Evolutionary conservation across 2,329 filamentous ascomycete species (phyloP), one percentile per base, ranked within the genome.

Genomic region (Alternaria consortialis): DNA sequence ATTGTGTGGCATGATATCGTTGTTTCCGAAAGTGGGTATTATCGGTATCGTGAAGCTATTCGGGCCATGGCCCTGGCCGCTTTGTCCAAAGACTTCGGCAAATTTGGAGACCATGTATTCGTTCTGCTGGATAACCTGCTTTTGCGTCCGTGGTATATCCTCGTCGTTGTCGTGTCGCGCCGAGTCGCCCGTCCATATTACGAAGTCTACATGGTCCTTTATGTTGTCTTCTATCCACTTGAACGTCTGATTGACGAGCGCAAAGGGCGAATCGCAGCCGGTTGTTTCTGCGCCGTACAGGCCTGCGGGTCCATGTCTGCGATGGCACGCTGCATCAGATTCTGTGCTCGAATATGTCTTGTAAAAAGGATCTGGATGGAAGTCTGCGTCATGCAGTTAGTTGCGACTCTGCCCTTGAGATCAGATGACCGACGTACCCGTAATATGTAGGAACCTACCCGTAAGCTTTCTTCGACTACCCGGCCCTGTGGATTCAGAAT

Each of bases 1-100:
- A 73, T 99, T 99, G 81, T 99, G 95, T 1, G 95, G 95, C 62
- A 97, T 87, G 60, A 99, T 94, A 74, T 99, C 95, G 79, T 99
- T 99, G 82, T 99, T 99, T 62, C 95, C 95, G 69, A 97, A 90
- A 0, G 90, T 97, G 0, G 95, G 94, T 20, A 99, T 85, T 31
- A 98, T 87, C 4, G 95, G 94, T 4, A 98, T 86, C 12, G 84
- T 79, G 60, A 93, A 85, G 58, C 87, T 86, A 63, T 81, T 74
- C 37, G 79, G 77, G 60, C 83, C 77, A 51, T 65, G 62, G 20
- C 81, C 75, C 66, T 86, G 82, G 42, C 85, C 80, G 70, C 50
- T 54, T 20, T 65, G 62, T 23, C 85, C 84, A 74, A 97, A 97
- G 9, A 91, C 84, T 20, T 93, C 86, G 47, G 86, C 80, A 78